phyloP scores from a whole-genome alignment of 1,284 basidiomycete genomes.

The Sporisorium reilianum region DNA sequence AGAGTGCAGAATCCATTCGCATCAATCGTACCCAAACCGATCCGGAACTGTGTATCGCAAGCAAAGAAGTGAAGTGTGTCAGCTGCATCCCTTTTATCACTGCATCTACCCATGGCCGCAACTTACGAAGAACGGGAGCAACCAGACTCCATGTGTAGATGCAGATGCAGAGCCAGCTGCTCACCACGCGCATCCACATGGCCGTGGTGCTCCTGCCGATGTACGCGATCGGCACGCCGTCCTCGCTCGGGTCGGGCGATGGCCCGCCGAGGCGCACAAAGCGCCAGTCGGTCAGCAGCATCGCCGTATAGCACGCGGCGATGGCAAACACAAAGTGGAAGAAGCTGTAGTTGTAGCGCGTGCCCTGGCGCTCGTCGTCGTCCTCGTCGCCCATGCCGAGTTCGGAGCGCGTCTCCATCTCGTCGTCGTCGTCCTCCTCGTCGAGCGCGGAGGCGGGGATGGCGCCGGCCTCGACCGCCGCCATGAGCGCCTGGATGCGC shows the following conservation, averaged over 20 bases:
- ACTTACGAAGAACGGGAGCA: conserved; percentile 90
- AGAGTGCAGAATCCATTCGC: not conserved
- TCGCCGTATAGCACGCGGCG: conserved; percentile 96
- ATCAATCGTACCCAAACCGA: conserved; percentile 57
- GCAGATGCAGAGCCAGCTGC: conserved; percentile 75
- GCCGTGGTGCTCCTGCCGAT: conserved; percentile 94
- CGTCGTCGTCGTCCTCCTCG: conserved; percentile 80
- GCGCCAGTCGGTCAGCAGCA: conserved; percentile 95
- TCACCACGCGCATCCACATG: conserved; percentile 99
- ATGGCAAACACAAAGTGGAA: conserved; percentile 98
- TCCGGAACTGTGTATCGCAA: conserved; percentile 50
- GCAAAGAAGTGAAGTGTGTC: conserved; percentile 9
- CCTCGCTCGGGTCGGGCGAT: conserved; percentile 70
- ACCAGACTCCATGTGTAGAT: conserved; percentile 71
- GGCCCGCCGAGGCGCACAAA: conserved; percentile 59
- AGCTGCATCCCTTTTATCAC: conserved; percentile 2
- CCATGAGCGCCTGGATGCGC: conserved; percentile 91
- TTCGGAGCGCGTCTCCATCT: conserved; percentile 74
- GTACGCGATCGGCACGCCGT: conserved; percentile 81
- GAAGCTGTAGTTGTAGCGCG: conserved; percentile 98
- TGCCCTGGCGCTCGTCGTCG: conserved; percentile 95
- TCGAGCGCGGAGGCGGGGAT: conserved; percentile 92
- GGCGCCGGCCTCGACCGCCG: conserved; percentile 94
- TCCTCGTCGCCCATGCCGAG: conserved; percentile 77
- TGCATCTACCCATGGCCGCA: not conserved